phyloP scores from a whole-genome alignment of 495 filamentous ascomycete species.

The Aspergillus steynii region DNA sequence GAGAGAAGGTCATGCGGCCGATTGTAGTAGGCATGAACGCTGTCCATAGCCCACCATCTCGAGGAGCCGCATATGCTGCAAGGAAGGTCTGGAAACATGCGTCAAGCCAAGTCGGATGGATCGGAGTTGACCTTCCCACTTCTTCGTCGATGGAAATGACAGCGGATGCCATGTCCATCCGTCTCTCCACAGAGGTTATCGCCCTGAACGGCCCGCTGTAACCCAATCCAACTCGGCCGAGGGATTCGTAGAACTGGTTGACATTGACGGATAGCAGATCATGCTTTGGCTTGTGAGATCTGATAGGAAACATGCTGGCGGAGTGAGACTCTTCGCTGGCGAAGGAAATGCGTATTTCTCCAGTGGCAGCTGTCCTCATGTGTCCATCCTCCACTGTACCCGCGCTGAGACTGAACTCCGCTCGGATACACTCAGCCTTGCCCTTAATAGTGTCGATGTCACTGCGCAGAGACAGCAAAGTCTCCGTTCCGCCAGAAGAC shows the following conservation, averaged over 20 bases:
- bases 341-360: too few species aligned
- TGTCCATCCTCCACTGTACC: background rate
- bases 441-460: too few species aligned
- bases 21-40: constrained; percentile 19
- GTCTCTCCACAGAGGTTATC: constrained; percentile 12
- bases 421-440: background rate
- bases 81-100: constrained; percentile 49
- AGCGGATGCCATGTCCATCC: constrained; percentile 10
- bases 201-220: constrained; percentile 24
- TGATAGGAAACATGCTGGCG: too few species aligned
- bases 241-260: constrained; percentile 21
- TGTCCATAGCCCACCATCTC: constrained; percentile 31
- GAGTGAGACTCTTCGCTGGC: too few species aligned
- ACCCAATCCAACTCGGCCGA: constrained; percentile 22
- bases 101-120: constrained; percentile 53
- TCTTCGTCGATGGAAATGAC: constrained; percentile 7
- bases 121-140: background rate
- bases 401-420: constrained; percentile 3
- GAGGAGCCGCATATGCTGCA: constrained; percentile 43
- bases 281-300: too few species aligned
- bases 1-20: background rate
- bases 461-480: background rate
- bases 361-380: too few species aligned
- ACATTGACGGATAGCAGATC: constrained; percentile 32
- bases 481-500: background rate